Evolutionary conservation across 2,329 filamentous ascomycete species (phyloP).

Genomic region (Apiospora aurea): DNA sequence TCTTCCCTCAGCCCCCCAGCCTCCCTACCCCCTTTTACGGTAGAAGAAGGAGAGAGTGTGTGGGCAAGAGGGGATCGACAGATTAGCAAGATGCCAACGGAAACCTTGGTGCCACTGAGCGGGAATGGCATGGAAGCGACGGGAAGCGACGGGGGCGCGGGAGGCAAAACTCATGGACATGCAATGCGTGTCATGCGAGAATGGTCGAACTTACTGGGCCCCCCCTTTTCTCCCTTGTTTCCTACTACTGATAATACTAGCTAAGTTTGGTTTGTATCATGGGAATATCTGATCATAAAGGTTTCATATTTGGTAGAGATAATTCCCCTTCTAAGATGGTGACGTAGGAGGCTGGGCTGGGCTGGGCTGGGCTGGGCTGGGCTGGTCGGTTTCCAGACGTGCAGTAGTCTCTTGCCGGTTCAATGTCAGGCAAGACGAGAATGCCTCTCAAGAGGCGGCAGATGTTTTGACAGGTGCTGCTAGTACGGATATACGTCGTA

Average conservation of each 20-base stretch:
- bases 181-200: background rate
- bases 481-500: too few species aligned
- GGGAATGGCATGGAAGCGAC: background rate
- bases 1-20: background rate
- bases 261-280: background rate
- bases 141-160: background rate
- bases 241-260: background rate
- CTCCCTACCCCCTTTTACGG: background rate
- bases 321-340: background rate
- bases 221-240: background rate
- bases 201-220: background rate
- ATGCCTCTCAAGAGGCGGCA: too few species aligned
- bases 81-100: background rate
- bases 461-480: too few species aligned
- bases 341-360: background rate
- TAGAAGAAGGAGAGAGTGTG: background rate
- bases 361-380: background rate
- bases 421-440: too few species aligned
- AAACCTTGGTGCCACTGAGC: background rate
- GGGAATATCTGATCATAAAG: background rate
- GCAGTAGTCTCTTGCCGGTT: background rate
- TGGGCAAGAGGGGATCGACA: background rate
- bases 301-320: background rate
- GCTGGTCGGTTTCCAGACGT: background rate
- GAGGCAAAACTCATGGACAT: background rate